Evolutionary conservation across 495 filamentous ascomycete genomes (phyloP).

Genomic region (Talaromyces nanjingensis): DNA sequence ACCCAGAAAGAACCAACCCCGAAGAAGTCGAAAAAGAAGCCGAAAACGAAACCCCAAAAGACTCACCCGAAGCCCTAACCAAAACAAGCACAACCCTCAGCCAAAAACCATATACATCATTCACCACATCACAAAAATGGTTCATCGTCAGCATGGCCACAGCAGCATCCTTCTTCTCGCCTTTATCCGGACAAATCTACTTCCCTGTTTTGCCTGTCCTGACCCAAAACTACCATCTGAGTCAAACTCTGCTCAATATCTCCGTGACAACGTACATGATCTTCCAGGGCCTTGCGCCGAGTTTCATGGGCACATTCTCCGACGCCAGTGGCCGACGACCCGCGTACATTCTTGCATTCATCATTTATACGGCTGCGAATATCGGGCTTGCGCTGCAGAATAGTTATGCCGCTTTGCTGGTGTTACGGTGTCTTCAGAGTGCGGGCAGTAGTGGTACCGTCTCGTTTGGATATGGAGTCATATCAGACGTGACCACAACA

Average conservation of each 20-base stretch:
- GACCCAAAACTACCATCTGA: constrained; percentile 47
- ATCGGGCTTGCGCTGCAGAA: constrained; percentile 56
- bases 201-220: constrained; percentile 46
- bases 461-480: constrained; percentile 51
- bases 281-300: constrained; percentile 53
- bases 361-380: constrained; percentile 55
- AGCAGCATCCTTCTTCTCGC: constrained; percentile 27
- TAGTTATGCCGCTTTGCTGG: constrained; percentile 51
- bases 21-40: not conserved
- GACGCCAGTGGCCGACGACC: constrained; percentile 53
- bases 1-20: not conserved
- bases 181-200: constrained; percentile 38
- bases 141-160: constrained; percentile 15
- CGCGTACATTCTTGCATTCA: constrained; percentile 50
- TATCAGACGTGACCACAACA: constrained; percentile 54
- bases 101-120: constrained; percentile 4
- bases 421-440: constrained; percentile 57
- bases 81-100: constrained; percentile 2
- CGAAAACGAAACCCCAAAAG: not conserved
- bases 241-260: constrained; percentile 57
- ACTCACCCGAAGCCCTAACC: not conserved
- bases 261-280: constrained; percentile 62
- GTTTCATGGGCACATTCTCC: constrained; percentile 52
- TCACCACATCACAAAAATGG: not conserved
- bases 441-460: constrained; percentile 47